These are phyloP conservation scores for Xanthoparmelia taractica DNA, from an alignment of 495 filamentous ascomycete species.

Conservation along the genomic window DNA sequence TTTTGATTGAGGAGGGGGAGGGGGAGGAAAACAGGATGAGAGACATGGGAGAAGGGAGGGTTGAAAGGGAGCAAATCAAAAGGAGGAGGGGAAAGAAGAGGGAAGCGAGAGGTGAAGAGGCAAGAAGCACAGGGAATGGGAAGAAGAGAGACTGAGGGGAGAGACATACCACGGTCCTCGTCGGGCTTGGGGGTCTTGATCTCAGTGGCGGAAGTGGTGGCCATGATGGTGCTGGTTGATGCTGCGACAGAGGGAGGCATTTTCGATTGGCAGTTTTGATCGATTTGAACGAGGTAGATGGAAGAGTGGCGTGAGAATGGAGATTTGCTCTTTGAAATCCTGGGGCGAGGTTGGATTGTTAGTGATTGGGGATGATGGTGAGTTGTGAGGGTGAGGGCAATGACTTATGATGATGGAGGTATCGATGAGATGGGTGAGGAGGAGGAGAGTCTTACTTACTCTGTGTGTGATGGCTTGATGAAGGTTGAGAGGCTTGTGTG, in stretches of 20 bases:
- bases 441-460: not conserved
- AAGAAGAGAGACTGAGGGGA: no score
- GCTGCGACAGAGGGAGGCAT: conserved; percentile 1
- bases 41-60: no score
- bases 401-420: not conserved
- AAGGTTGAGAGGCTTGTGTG: not conserved
- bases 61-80: no score
- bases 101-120: not conserved
- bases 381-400: not conserved
- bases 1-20: not conserved
- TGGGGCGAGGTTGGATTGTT: not conserved
- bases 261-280: not conserved
- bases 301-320: not conserved
- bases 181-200: conserved; percentile 11
- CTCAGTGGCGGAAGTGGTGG: not conserved
- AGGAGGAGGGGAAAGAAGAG: not conserved
- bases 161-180: conserved; percentile 10
- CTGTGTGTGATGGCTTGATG: not conserved
- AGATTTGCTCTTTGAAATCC: not conserved
- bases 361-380: not conserved
- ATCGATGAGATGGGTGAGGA: not conserved
- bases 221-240: not conserved
- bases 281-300: not conserved
- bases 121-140: no score
- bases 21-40: no score